Conservation (phyloP, 441 rosid species). For the Adansonia gregorii region DNA sequence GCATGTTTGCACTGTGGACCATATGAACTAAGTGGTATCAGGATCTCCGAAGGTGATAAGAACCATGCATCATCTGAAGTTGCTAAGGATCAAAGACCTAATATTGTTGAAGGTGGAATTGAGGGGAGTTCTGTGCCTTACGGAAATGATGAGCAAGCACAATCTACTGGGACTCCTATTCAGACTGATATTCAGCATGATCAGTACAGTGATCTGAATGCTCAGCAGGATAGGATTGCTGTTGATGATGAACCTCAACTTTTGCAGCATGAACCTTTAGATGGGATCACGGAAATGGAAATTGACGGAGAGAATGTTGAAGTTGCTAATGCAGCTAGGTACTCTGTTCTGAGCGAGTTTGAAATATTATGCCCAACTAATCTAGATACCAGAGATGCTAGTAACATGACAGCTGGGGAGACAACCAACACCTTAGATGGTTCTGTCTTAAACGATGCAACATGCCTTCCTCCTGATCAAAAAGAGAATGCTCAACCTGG, state of each 20-base stretch:
- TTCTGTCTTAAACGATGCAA: slow-evolving; percentile 40
- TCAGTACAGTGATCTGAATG: slow-evolving; percentile 33
- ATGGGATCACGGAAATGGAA: slow-evolving; percentile 51
- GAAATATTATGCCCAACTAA: slow-evolving; percentile 30
- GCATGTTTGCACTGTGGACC: slow-evolving; percentile 57
- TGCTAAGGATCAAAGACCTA: slow-evolving; percentile 38
- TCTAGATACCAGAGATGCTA: slow-evolving; percentile 29
- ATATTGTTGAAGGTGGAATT: slow-evolving; percentile 38
- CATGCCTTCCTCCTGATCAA: slow-evolving; percentile 35
- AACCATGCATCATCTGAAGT: slow-evolving; percentile 47
- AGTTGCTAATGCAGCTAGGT: slow-evolving; percentile 48
- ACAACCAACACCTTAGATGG: slow-evolving; percentile 35
- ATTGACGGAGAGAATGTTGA: slow-evolving; percentile 40
- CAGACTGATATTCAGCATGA: slow-evolving; percentile 42
- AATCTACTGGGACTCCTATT: slow-evolving; percentile 41
- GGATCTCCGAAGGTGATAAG: slow-evolving; percentile 48
- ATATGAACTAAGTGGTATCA: slow-evolving; percentile 68
- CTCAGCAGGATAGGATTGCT: slow-evolving; percentile 37
- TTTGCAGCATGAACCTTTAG: slow-evolving; percentile 47
- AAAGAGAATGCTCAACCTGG: slow-evolving; percentile 38
- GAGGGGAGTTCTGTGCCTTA: slow-evolving; percentile 45
- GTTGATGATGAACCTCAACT: slow-evolving; percentile 29
- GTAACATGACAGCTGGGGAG: slow-evolving; percentile 40
- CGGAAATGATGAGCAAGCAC: slow-evolving; percentile 44
- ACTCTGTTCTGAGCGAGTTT: slow-evolving; percentile 31